These are phyloP conservation scores for Hemileccinum rubropunctum DNA, from an alignment of 768 basidiomycete genomes.

Conservation along the genomic window DNA sequence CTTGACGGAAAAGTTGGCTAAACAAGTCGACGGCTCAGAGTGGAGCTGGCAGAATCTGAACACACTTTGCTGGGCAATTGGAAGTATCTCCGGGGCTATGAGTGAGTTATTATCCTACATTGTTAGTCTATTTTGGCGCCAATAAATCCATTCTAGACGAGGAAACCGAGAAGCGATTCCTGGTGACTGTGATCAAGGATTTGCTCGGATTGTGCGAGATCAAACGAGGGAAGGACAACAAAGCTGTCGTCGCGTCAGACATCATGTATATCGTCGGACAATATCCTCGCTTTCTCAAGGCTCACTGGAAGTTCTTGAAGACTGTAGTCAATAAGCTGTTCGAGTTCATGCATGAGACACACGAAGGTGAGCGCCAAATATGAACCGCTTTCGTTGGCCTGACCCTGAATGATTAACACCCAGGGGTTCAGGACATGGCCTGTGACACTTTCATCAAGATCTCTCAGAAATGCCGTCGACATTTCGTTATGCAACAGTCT, in stretches of 20 bases:
- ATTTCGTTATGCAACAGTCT: slow-evolving; percentile 98
- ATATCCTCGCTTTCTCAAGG: slow-evolving; percentile 98
- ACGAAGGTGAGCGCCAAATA: slow-evolving; percentile 63
- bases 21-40: slow-evolving; percentile 96
- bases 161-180: slow-evolving; percentile 97
- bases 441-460: slow-evolving; percentile 99
- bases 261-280: slow-evolving; percentile 99
- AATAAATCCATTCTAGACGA: slow-evolving; percentile 59
- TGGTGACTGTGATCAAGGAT: slow-evolving; percentile 99
- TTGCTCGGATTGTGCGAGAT: slow-evolving; percentile 96
- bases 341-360: slow-evolving; percentile 99
- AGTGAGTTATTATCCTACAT: slow-evolving; percentile 52
- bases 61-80: slow-evolving; percentile 99
- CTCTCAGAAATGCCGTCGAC: slow-evolving; percentile 95
- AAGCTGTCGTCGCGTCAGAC: slow-evolving; percentile 94
- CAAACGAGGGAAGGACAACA: slow-evolving; percentile 99
- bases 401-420: not conserved
- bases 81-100: slow-evolving; percentile 99
- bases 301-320: slow-evolving; percentile 99
- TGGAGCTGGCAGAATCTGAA: slow-evolving; percentile 99
- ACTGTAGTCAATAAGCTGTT: slow-evolving; percentile 99
- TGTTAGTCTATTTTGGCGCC: not conserved
- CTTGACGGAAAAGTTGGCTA: slow-evolving; percentile 93
- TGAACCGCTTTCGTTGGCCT: not conserved
- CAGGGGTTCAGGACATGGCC: slow-evolving; percentile 99